Evolutionary conservation across 2,329 filamentous ascomycete species (phyloP).

Genomic region (Ascocoryne sarcoides): DNA sequence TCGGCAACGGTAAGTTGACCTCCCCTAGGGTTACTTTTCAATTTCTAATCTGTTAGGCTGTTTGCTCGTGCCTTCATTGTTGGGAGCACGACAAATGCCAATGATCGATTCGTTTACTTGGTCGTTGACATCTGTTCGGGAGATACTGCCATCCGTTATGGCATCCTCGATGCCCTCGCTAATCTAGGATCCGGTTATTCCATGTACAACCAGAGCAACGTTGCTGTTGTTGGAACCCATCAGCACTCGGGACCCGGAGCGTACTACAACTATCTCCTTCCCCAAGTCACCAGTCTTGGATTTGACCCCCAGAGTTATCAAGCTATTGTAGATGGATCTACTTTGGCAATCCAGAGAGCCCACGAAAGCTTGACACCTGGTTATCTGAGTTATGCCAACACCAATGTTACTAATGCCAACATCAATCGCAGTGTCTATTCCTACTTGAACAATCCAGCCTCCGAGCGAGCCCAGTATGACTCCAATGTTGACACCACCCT

Average conservation of each 20-base stretch:
- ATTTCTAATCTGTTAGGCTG: constrained; percentile 32
- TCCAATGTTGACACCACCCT: constrained; percentile 60
- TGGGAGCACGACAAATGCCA: constrained; percentile 54
- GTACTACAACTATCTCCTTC: constrained; percentile 88
- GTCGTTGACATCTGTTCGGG: constrained; percentile 80
- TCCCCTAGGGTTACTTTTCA: not conserved
- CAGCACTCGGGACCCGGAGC: constrained; percentile 84
- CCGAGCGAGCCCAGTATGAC: constrained; percentile 62
- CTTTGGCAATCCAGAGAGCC: constrained; percentile 72
- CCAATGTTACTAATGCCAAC: constrained; percentile 64
- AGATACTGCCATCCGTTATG: constrained; percentile 78
- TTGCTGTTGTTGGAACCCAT: constrained; percentile 87
- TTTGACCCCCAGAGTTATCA: constrained; percentile 80
- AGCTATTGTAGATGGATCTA: constrained; percentile 79
- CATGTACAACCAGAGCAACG: constrained; percentile 67
- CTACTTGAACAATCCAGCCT: constrained; percentile 74
- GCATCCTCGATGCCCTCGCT: constrained; percentile 68
- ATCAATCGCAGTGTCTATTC: constrained; percentile 83
- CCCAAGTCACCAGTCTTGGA: constrained; percentile 79
- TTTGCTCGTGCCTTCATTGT: constrained; percentile 87
- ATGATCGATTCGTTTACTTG: constrained; percentile 73
- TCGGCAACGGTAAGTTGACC: constrained; percentile 51
- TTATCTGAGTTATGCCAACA: constrained; percentile 59
- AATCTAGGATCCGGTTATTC: constrained; percentile 63
- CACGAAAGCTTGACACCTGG: constrained; percentile 61